phyloP scores from a whole-genome alignment of 306 rosid genomes.

The Prunus dulcis region DNA sequence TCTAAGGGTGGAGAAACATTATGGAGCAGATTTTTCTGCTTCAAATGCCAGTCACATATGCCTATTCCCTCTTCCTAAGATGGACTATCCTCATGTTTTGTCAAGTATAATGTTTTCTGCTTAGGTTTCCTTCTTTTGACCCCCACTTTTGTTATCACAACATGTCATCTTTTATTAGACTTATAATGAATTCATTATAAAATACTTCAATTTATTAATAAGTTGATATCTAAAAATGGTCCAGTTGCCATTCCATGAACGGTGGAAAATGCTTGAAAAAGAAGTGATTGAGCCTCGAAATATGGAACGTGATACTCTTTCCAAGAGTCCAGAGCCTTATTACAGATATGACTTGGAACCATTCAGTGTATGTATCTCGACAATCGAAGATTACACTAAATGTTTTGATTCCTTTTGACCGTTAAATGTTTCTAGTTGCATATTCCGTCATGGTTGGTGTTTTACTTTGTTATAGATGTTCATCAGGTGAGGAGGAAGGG shows the following conservation, averaged over 20 bases:
- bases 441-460: conserved; percentile 1
- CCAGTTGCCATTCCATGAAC: conserved; percentile 93
- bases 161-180: background rate
- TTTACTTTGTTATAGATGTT: conserved; percentile 29
- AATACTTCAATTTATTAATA: background rate
- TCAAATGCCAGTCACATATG: background rate
- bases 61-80: background rate
- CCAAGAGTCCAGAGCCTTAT: conserved; percentile 51
- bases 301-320: conserved; percentile 58
- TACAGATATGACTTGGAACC: conserved; percentile 95
- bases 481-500: conserved; percentile 90
- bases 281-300: conserved; percentile 97
- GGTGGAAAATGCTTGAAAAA: conserved; percentile 96
- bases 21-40: background rate
- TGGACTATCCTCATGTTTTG: background rate
- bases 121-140: background rate
- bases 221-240: conserved; percentile 12
- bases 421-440: background rate
- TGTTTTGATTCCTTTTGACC: background rate
- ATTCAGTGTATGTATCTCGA: conserved; percentile 62
- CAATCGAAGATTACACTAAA: background rate
- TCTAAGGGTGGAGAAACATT: too few relatives aligned
- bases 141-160: background rate
- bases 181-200: background rate
- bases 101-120: background rate